Evolutionary conservation across 768 basidiomycete genomes (phyloP).

Genomic region (Cyclocybe cylindracea): DNA sequence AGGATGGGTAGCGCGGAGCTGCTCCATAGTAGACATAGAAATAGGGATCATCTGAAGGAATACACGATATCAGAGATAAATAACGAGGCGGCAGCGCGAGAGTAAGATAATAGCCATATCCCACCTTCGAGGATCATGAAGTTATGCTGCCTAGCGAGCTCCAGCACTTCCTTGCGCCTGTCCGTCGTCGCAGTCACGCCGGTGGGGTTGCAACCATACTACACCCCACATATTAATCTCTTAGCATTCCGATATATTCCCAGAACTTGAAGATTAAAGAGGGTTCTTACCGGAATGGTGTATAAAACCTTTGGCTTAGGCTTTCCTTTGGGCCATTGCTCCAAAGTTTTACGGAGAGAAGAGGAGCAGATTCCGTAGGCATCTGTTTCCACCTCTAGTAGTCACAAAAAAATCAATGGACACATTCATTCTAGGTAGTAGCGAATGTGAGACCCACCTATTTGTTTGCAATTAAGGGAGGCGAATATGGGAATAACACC

Average conservation of each 20-base stretch:
- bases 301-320: slow-evolving; percentile 79
- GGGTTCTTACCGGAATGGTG: slow-evolving; percentile 65
- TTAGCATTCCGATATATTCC: not conserved
- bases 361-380: slow-evolving; percentile 63
- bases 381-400: slow-evolving; percentile 77
- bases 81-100: not conserved
- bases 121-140: slow-evolving; percentile 86
- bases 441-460: slow-evolving; percentile 43
- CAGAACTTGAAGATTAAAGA: not conserved
- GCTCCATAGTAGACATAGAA: slow-evolving; percentile 76
- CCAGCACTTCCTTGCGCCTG: slow-evolving; percentile 70
- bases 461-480: slow-evolving; percentile 55
- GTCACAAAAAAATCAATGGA: not conserved
- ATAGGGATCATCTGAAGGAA: slow-evolving; percentile 58
- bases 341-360: slow-evolving; percentile 63
- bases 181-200: slow-evolving; percentile 75
- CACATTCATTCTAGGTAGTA: slow-evolving; percentile 4
- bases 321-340: slow-evolving; percentile 73
- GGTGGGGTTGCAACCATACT: slow-evolving; percentile 88
- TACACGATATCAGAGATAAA: not conserved
- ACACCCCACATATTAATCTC: not conserved
- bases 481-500: slow-evolving; percentile 69
- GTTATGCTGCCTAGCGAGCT: slow-evolving; percentile 69
- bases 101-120: not conserved
- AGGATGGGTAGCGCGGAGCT: slow-evolving; percentile 67